Base-by-base conservation (phyloP, 768 basidiomycete species). In the Boletus sp. region DNA sequence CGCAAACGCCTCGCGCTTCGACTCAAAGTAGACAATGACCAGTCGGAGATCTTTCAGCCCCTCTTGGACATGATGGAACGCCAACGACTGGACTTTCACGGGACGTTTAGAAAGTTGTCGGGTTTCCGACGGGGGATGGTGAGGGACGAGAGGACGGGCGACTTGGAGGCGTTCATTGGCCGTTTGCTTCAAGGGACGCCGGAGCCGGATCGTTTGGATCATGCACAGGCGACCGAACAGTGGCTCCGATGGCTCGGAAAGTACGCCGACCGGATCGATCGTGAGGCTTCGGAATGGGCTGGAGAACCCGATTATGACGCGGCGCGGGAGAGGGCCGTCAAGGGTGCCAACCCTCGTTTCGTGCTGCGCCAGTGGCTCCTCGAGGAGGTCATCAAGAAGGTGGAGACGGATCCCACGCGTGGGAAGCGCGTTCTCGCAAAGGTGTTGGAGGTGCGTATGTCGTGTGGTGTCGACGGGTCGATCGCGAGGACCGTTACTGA, bases 331-430 rank as follows among this genome's bases (percentile, higher is more conserved):
- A 71, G 66, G 14, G 83, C 78, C 36, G 81, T 83, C 75, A 79
- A 76, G 58, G 70, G 60, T 24, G 84, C 79, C 30, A 99, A 99
- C 68, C 97, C 97, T 17, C 79, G 94, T 36, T 98, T 99, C 72
- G 86, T 96, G 35, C 73, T 98, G 57, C 78, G 97, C 57, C 97
- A 98, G 73, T 98, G 97, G 97, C 76, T 98, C 9, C 78, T 99
- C 35, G 94, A 98, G 70, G 95, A 98, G 67, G 87, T 92, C 24
- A 98, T 98, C 67, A 72, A 74, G 59, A 81, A 81, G 60, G 82
- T 93, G 2, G 90, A 94, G 67, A 72, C 73, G 57, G 89, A 94
- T 64, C 68, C 76, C 10, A 75, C 77, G 20, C 81, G 75, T 56
- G 89, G 89, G 47, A 86, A 84, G 74, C 76, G 80, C 56, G 74